A percentile compares a stretch with the other conserved stretches of the same genome.
Conservation (phyloP, 768 basidiomycete species). For the Termitomyces sp. region DNA sequence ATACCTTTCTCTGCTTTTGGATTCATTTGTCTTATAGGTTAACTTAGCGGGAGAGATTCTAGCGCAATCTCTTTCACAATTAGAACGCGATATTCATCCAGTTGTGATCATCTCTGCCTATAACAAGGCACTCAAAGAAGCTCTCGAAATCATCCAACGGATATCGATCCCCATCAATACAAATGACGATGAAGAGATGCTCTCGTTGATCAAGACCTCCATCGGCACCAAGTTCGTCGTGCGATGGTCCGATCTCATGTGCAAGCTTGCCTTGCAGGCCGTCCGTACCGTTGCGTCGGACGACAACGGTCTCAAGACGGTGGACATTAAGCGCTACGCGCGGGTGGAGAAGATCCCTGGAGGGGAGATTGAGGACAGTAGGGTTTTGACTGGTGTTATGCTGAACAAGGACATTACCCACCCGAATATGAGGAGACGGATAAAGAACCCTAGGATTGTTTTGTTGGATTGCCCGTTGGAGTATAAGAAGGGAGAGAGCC, state of each 20-base stretch:
- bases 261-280: conserved; percentile 87
- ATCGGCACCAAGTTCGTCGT: conserved; percentile 98
- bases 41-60: conserved; percentile 86
- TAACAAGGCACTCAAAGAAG: conserved; percentile 92
- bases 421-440: conserved; percentile 91
- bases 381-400: conserved; percentile 89
- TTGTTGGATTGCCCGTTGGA: conserved; percentile 93
- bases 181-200: conserved; percentile 85
- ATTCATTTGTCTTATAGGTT: background rate
- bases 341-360: conserved; percentile 97
- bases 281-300: conserved; percentile 85
- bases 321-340: conserved; percentile 98
- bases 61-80: conserved; percentile 87
- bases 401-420: conserved; percentile 99
- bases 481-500: conserved; percentile 98
- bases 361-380: conserved; percentile 92
- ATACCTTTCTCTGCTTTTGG: background rate
- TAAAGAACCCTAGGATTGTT: conserved; percentile 85
- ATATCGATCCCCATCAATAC: conserved; percentile 92
- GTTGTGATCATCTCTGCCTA: conserved; percentile 99
- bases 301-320: conserved; percentile 74
- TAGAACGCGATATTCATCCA: conserved; percentile 97
- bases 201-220: conserved; percentile 94
- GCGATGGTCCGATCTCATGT: conserved; percentile 98
- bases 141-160: conserved; percentile 81